Evolutionary conservation across 208 protist genomes (phyloP), one percentile per base, ranked within the genome.

Genomic region (Phytomonas sp.): DNA sequence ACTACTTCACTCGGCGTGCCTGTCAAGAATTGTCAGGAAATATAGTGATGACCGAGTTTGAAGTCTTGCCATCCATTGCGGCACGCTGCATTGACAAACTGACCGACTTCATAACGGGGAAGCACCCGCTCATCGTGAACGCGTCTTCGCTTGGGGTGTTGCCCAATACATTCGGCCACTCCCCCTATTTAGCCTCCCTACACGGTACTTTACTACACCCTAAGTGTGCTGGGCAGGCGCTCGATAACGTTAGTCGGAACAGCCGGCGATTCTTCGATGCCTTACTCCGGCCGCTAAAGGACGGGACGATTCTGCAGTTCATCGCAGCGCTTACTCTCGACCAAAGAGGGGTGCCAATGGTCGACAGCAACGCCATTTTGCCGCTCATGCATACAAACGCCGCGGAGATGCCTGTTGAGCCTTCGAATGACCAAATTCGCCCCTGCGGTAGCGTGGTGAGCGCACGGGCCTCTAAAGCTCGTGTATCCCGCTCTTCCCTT

Each of bases 191-290:
- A 26, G 72, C 83, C 20, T 91, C 87, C 65, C 76, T 96, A 15
- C 84, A 81, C 60, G 85, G 83, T 17, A 85, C 92, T 13, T 71
- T 96, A 53, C 76, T 92, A 60, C 91, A 96, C 77, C 91, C 91
- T 4, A 70, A 64, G 34, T 81, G 71, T 5, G 88, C 83, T 0
- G 62, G 81, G 0, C 71, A 67, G 23, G 84, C 85, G 43, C 77
- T 93, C 30, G 78, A 83, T 29, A 96, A 96, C 71, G 71, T 90
- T 20, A 79, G 78, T 59, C 73, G 82, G 11, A 96, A 96, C 78
- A 89, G 77, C 67, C 76, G 43, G 13, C 68, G 74, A n/a, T 88
- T 93, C 62, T 92, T 84, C 71, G 73, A 82, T 30, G 74, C 80
- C 23, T 73, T 93, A 33, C 84, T 95, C 75, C 74, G 77, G 56